Conservation (phyloP, 257 asterid species). For the Rhazya stricta region DNA sequence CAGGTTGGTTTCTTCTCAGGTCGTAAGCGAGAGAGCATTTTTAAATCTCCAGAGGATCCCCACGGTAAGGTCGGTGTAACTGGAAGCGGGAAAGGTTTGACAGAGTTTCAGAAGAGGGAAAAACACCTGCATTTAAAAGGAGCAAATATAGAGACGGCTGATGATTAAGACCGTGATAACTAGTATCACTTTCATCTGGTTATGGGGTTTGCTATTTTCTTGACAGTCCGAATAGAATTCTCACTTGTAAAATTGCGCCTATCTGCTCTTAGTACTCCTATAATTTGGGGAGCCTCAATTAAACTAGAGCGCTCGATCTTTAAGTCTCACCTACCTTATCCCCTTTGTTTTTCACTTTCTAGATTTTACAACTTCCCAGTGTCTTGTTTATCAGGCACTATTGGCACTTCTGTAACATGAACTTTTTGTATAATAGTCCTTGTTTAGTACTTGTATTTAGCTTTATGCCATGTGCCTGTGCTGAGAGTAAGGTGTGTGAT, state of each 20-base stretch:
- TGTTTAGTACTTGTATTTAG: too few relatives aligned
- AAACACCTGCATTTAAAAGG: conserved; percentile 95
- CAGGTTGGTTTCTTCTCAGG: conserved; percentile 97
- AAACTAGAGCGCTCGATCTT: not conserved
- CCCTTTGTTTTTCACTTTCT: not conserved
- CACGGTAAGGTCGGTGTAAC: conserved; percentile 94
- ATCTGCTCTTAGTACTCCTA: not conserved
- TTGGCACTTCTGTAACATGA: not conserved
- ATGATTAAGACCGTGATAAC: conserved; percentile 28
- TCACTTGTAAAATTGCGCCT: conserved; percentile 2
- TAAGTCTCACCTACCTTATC: not conserved
- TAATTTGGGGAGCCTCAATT: not conserved
- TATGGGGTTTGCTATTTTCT: not conserved
- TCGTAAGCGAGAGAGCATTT: conserved; percentile 89
- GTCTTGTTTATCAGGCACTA: too few relatives aligned
- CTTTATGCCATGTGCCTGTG: too few relatives aligned
- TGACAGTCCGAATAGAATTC: not conserved
- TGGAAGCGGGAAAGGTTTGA: conserved; percentile 94
- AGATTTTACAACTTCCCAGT: not conserved
- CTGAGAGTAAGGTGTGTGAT: not conserved
- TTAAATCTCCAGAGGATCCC: conserved; percentile 93
- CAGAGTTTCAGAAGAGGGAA: conserved; percentile 93
- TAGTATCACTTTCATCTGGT: not conserved
- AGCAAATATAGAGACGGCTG: conserved; percentile 50
- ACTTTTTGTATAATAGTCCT: not conserved